Base-by-base conservation (phyloP, 257 asterid genomes). In the Voacanga thouarsii region DNA sequence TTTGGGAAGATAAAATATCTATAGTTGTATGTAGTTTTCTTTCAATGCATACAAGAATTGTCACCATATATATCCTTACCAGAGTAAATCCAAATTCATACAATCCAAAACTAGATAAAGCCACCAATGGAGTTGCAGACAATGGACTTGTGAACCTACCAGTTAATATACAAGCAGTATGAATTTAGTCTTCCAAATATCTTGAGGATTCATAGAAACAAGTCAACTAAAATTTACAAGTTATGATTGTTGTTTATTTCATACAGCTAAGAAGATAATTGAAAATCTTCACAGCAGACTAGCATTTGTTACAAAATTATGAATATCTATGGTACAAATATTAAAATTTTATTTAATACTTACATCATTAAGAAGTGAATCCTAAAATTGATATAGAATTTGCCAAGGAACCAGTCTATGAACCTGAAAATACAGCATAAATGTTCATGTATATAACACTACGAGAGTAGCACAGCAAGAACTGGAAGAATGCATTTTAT, bases 61-160 rank as follows among this genome's bases (percentile, higher is more conserved):
- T 16, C 8, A 24, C 24, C 23, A 82, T 28, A 30, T 70, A 70
- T 71, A 45, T 69, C 44, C 83, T 83, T 87, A 95, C 97, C 96
- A 93, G 89, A 82, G 98, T 98, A 79, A 95, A 95, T 76, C 98
- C 99, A 70, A 90, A 82, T 57, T 95, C 97, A 6, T 93, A 95
- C 24, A 93, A 84, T 16, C 99, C 99, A 78, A 89, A 95, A 75
- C 99, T 97, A n/a, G 96, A 80, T 19, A 93, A 90, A 78, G 97
- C 97, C 28, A 95, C 97, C 86, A 93, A 85, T 7, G 98, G 99
- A 80, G 83, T 89, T 12, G 89, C 84, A 0, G 96, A 90, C 73
- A 95, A 89, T 11, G 98, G 98, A 85, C 97, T 91, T 87, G 89
- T 28, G 72, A 89, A 84, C 92, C 99, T 91, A 91, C 79, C n/a